Evolutionary conservation across 495 filamentous ascomycete species (phyloP).

Genomic region (Penicillium ucsense): DNA sequence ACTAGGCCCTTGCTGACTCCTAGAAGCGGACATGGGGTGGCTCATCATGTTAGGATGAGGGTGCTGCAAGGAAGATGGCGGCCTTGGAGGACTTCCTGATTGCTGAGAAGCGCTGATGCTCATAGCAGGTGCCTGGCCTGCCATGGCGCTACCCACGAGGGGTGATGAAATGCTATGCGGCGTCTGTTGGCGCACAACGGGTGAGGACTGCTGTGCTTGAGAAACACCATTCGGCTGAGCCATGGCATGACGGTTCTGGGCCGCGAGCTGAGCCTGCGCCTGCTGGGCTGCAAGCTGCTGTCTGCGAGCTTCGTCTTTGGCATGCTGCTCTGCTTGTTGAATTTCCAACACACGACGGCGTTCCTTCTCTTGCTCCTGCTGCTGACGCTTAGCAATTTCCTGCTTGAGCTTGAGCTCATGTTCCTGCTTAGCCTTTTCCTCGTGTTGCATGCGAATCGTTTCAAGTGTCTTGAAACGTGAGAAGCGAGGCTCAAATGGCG

Average conservation of each 20-base stretch:
- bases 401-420: conserved; percentile 55
- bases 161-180: conserved; percentile 73
- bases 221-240: conserved; percentile 51
- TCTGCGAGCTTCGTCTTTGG: conserved; percentile 35
- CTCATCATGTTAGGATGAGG: conserved; percentile 58
- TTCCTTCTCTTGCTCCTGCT: conserved; percentile 38
- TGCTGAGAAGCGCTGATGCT: conserved; percentile 67
- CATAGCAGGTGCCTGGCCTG: conserved; percentile 58
- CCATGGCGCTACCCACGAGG: conserved; percentile 48
- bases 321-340: conserved; percentile 41
- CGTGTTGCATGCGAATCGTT: conserved; percentile 68
- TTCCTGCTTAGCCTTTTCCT: conserved; percentile 56
- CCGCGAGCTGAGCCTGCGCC: conserved; percentile 39
- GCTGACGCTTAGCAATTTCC: conserved; percentile 37
- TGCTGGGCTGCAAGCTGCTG: conserved; percentile 39
- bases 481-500: conserved; percentile 75
- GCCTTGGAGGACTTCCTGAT: conserved; percentile 65
- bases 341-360: conserved; percentile 32
- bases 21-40: conserved; percentile 63
- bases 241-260: conserved; percentile 33
- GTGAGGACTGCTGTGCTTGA: conserved; percentile 67
- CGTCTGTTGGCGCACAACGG: conserved; percentile 68
- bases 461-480: conserved; percentile 84
- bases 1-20: conserved; percentile 71
- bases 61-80: conserved; percentile 67